Base-by-base conservation (phyloP, 768 basidiomycete genomes). In the Boletus speciosus region DNA sequence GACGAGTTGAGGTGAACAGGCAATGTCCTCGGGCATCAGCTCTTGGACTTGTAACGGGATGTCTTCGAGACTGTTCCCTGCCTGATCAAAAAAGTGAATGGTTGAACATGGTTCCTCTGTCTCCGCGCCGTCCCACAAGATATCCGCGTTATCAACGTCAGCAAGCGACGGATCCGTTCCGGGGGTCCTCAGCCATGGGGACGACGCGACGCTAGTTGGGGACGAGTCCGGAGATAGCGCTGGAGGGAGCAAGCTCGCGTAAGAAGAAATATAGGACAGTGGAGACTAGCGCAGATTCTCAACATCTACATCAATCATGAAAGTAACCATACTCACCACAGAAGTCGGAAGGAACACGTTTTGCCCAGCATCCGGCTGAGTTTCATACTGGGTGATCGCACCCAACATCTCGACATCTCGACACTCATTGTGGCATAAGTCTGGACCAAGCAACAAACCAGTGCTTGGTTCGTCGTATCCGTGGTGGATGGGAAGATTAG, bases 181-280 rank as follows among this genome's bases (percentile, higher is more conserved):
- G 0, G 68, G 68, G 0, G 68, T 69, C 31, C 49, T 53, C 7
- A 60, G 43, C 47, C 59, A 66, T 0, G 63, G 55, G 5, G 67
- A 70, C 14, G 65, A 68, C n/a, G 54, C 55, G 32, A 54, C 38
- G 15, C 66, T 66, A 3, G 37, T 47, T 0, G 68, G 68, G 1
- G 68, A 69, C 2, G 47, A 44, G 21, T 71, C 68, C 0, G 66
- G 69, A 6, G 69, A 71, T 11, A 68, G 55, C 0, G 45, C 54
- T 0, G 67, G 61, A 19, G 56, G 66, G 14, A 45, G 38, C 6
- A 55, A 10, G 14, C 10, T 34, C 6, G 54, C 10, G 9, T 47
- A 49, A 3, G 51, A 35, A 4, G 46, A 21, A 14, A 37, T 4
- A 1, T 34, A 31, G 6, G 49, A 40, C 0, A 36, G 23, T 16